These are phyloP conservation scores for Cicer chorassanicum DNA, from an alignment of 306 rosid genomes.

Conservation along the genomic window DNA sequence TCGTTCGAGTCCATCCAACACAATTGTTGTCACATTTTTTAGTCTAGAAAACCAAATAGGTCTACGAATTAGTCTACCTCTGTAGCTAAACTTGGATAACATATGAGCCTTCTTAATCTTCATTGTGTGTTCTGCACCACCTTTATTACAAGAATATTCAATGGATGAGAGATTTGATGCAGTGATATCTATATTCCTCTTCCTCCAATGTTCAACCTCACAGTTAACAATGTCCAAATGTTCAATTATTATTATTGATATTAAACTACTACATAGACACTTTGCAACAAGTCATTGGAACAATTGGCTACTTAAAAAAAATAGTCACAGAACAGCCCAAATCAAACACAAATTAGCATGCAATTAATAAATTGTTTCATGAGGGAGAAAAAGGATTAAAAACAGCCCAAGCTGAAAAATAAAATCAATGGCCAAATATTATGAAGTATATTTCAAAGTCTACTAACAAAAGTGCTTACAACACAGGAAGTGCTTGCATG, in stretches of 20 bases:
- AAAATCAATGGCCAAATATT: not conserved
- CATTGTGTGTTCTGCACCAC: not conserved
- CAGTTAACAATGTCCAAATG: not conserved
- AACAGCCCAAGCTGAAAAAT: conserved; percentile 35
- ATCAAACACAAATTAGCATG: too few relatives aligned
- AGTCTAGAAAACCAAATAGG: not conserved
- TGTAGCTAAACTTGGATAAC: not conserved
- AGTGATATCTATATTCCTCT: not conserved
- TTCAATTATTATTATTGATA: too few relatives aligned
- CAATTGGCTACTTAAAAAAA: too few relatives aligned
- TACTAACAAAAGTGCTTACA: conserved; percentile 63
- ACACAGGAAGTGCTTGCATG: conserved; percentile 98
- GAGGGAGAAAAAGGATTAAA: not conserved
- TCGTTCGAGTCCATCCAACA: not conserved
- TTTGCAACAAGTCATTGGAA: too few relatives aligned
- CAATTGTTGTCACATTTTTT: not conserved
- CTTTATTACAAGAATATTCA: not conserved
- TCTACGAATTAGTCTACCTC: fast-evolving
- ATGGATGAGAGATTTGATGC: not conserved
- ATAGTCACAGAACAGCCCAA: too few relatives aligned
- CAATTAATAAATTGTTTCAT: conserved; percentile 16
- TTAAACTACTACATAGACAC: too few relatives aligned
- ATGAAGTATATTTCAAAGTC: conserved; percentile 22
- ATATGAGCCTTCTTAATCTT: not conserved
- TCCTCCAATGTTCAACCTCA: fast-evolving